Percentiles rank a stretch among this genome's conserved stretches.
These are phyloP conservation scores for Alternaria postmessia DNA, from an alignment of 2,329 filamentous ascomycete genomes.

Conservation along the genomic window DNA sequence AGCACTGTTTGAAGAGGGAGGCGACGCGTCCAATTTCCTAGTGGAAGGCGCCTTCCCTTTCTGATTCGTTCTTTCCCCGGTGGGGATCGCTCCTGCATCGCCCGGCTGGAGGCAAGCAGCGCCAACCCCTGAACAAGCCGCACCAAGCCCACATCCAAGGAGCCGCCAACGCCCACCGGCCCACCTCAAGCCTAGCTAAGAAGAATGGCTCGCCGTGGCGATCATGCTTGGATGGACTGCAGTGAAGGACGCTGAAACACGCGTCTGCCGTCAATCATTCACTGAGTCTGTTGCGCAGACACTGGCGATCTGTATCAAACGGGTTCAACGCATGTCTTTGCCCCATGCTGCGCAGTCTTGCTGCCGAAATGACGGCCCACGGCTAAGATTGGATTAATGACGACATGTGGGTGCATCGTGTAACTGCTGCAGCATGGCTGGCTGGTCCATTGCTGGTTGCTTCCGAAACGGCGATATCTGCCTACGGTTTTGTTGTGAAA, in stretches of 20 bases:
- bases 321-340: not conserved
- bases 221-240: slow-evolving; percentile 22
- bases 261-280: slow-evolving; percentile 15
- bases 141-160: slow-evolving; percentile 9
- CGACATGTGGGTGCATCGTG: slow-evolving; percentile 2
- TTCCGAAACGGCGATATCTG: slow-evolving; percentile 5
- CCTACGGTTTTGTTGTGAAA: not conserved
- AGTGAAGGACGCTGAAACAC: slow-evolving; percentile 17
- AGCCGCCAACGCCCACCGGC: slow-evolving; percentile 4
- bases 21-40: slow-evolving; percentile 17
- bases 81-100: not conserved
- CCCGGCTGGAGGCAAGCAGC: slow-evolving; percentile 4
- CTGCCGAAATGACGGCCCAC: slow-evolving; percentile 5
- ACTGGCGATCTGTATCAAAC: slow-evolving; percentile 19
- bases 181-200: slow-evolving; percentile 10
- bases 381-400: slow-evolving; percentile 3
- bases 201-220: slow-evolving; percentile 13
- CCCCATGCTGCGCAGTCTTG: not conserved
- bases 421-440: not conserved
- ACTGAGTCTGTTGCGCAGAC: not conserved
- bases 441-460: not conserved
- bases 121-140: slow-evolving; percentile 21
- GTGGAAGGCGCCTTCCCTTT: not conserved
- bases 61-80: slow-evolving; percentile 5
- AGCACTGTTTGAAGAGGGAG: slow-evolving; percentile 7